Percentiles rank a stretch among this genome's conserved stretches.
Conservation (phyloP, 139 green algal species). For the Chlamydomonas schloesseri region DNA sequence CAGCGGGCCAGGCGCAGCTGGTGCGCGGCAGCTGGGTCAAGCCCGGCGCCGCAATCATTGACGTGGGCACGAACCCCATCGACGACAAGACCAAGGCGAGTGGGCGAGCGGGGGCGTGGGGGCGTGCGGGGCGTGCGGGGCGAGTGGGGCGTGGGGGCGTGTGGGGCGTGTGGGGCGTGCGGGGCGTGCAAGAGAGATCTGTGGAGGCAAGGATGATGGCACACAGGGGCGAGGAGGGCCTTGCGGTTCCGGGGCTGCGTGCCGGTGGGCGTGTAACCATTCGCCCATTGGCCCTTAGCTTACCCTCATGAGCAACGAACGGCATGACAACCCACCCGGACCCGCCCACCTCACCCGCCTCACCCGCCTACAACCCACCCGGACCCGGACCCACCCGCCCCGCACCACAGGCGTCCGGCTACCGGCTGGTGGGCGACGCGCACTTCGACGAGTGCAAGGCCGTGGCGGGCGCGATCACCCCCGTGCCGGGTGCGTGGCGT, state of each 20-base stretch:
- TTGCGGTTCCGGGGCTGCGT: no score
- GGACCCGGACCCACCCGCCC: no score
- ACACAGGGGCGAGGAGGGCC: no score
- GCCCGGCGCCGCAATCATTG: constrained; percentile 91
- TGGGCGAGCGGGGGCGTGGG: background rate
- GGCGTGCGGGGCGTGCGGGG: background rate
- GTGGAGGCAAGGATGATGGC: no score
- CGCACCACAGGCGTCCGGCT: constrained; percentile 4
- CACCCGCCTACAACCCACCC: background rate
- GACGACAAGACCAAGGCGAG: constrained; percentile 62
- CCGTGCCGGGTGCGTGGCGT: constrained; percentile 81
- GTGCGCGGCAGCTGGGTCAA: constrained; percentile 93
- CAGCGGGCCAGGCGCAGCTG: constrained; percentile 78
- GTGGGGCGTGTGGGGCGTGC: no score
- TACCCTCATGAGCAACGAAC: no score
- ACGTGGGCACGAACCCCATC: constrained; percentile 96
- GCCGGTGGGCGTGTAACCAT: no score
- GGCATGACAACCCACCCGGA: no score
- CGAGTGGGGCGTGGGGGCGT: background rate
- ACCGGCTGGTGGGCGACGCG: constrained; percentile 89
- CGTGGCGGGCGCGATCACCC: constrained; percentile 88
- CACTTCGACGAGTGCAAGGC: constrained; percentile 74
- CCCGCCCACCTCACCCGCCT: no score
- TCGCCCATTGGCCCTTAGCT: no score
- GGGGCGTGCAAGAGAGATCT: no score